These are phyloP conservation scores for Paraphysoderma sedebokerense DNA, from an alignment of 371 early-diverging fungal species.

Conservation along the genomic window DNA sequence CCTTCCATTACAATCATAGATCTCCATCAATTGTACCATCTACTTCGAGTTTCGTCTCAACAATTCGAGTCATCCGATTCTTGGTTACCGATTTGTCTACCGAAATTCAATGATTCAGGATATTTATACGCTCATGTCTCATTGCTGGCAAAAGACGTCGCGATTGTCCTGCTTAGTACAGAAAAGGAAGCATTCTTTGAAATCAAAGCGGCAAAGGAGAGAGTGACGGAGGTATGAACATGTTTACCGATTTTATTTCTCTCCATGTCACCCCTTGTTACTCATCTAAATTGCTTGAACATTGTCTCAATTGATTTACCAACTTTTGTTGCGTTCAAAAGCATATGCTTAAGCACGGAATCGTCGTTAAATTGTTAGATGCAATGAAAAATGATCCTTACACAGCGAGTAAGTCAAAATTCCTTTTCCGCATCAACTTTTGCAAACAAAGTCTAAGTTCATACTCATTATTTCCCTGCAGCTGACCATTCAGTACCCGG, in stretches of 20 bases:
- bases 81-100: conserved; percentile 92
- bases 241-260: not conserved
- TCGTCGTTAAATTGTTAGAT: conserved; percentile 1
- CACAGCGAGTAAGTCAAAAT: conserved; percentile 3
- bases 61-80: conserved; percentile 51
- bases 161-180: conserved; percentile 55
- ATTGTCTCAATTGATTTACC: not conserved
- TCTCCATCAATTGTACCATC: conserved; percentile 63
- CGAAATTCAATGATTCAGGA: conserved; percentile 69
- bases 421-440: not conserved
- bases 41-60: conserved; percentile 54
- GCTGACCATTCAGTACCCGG: conserved; percentile 47
- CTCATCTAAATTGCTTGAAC: not conserved
- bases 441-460: too few species aligned
- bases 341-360: conserved; percentile 7
- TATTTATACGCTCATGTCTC: conserved; percentile 79
- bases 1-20: conserved; percentile 21
- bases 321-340: not conserved
- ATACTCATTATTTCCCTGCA: too few species aligned
- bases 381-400: conserved; percentile 6
- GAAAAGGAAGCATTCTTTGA: conserved; percentile 70
- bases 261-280: not conserved
- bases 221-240: conserved; percentile 38
- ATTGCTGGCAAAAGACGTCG: conserved; percentile 48
- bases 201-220: conserved; percentile 46